phyloP scores from a whole-genome alignment of 2,329 filamentous ascomycete genomes.

The Trichoderma semiorbis region DNA sequence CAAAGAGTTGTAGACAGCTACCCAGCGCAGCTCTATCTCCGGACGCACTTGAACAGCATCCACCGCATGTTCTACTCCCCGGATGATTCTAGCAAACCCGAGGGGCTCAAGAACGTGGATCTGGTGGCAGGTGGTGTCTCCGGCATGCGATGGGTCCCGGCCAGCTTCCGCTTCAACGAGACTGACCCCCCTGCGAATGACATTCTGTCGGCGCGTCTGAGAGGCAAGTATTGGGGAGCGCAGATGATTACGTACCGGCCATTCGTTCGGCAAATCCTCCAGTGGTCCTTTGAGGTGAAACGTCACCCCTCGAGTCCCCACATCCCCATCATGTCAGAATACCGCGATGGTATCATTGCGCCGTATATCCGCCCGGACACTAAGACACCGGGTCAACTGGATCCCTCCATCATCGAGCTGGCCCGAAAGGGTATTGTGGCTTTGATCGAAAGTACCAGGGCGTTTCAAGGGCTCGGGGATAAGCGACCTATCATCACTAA shows the following conservation, averaged over 20 bases:
- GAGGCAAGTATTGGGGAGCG: conserved; percentile 93
- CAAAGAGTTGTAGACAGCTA: conserved; percentile 56
- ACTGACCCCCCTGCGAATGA: conserved; percentile 67
- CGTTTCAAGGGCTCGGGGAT: conserved; percentile 65
- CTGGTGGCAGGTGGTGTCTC: conserved; percentile 43
- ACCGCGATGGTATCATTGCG: conserved; percentile 35
- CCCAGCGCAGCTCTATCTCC: conserved; percentile 59
- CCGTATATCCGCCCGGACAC: conserved; percentile 38
- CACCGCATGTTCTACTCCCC: conserved; percentile 55
- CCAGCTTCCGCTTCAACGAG: conserved; percentile 57
- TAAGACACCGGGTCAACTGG: conserved; percentile 39
- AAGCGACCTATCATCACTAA: conserved; percentile 85
- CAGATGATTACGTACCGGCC: conserved; percentile 85
- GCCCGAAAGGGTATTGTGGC: conserved; percentile 65
- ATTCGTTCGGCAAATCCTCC: conserved; percentile 59
- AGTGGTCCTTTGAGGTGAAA: conserved; percentile 41
- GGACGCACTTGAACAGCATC: conserved; percentile 62
- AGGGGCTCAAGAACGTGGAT: conserved; percentile 45
- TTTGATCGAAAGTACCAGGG: conserved; percentile 78
- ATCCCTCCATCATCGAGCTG: conserved; percentile 48
- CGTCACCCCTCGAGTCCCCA: conserved; percentile 34
- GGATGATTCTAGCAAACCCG: conserved; percentile 32
- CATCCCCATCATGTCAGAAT: conserved; percentile 34
- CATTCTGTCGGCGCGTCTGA: conserved; percentile 77
- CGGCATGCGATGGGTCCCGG: conserved; percentile 45